These are phyloP conservation scores for Boechera divaricarpa DNA, from an alignment of 345 rosid genomes.

Conservation along the genomic window DNA sequence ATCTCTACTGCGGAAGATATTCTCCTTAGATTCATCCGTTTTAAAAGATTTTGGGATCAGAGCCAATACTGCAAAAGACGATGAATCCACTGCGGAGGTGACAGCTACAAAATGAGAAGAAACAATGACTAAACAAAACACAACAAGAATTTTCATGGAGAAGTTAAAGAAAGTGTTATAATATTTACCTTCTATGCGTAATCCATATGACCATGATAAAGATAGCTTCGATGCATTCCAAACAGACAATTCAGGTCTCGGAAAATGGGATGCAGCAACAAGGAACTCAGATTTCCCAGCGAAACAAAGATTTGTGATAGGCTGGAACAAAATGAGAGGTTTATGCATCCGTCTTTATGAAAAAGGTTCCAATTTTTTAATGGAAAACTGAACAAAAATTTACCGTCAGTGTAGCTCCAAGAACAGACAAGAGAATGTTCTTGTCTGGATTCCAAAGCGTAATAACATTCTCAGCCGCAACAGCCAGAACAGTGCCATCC, in stretches of 20 bases:
- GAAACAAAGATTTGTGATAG: constrained; percentile 68
- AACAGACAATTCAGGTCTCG: constrained; percentile 69
- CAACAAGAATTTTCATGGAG: background rate
- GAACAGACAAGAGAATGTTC: constrained; percentile 77
- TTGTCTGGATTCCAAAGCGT: constrained; percentile 89
- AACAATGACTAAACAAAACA: constrained; percentile 17
- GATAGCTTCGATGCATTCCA: constrained; percentile 81
- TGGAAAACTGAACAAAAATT: background rate
- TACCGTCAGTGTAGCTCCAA: constrained; percentile 76
- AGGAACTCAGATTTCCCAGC: constrained; percentile 76
- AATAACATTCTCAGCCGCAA: constrained; percentile 88
- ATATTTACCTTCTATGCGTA: constrained; percentile 74
- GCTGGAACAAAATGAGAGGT: constrained; percentile 28
- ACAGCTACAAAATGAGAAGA: constrained; percentile 58
- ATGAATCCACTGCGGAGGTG: constrained; percentile 58
- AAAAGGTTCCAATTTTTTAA: background rate
- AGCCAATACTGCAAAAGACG: constrained; percentile 74
- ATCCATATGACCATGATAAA: constrained; percentile 77
- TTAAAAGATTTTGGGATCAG: constrained; percentile 58
- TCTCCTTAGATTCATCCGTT: constrained; percentile 44
- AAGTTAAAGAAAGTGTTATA: background rate
- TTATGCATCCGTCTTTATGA: background rate
- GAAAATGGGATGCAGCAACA: constrained; percentile 70
- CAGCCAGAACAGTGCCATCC: constrained; percentile 96
- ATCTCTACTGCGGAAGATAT: constrained; percentile 58